These are phyloP conservation scores for Pichia sp. DNA, from an alignment of 1,139 yeast species.

Conservation along the genomic window DNA sequence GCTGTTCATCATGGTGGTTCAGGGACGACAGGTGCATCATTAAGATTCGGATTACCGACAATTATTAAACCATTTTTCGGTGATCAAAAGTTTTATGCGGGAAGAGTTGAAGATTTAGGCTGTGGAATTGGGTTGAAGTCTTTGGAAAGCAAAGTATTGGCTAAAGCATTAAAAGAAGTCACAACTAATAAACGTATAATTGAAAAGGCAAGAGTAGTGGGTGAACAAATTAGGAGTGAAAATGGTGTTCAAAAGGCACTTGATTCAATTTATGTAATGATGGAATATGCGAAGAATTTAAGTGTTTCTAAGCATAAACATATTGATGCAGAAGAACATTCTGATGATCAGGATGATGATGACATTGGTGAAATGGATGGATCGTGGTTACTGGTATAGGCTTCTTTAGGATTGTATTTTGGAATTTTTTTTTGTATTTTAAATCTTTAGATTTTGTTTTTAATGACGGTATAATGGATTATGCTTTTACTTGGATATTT, in stretches of 20 bases:
- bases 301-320: conserved; percentile 26
- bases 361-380: conserved; percentile 22
- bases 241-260: conserved; percentile 78
- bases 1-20: conserved; percentile 98
- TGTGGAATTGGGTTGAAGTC: conserved; percentile 73
- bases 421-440: neutral
- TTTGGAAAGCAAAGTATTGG: conserved; percentile 55
- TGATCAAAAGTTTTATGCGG: conserved; percentile 89
- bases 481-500: no score
- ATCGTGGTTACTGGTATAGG: conserved; percentile 31
- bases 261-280: conserved; percentile 65
- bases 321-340: conserved; percentile 1
- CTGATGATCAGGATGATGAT: neutral
- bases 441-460: neutral
- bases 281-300: conserved; percentile 66
- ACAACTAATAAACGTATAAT: conserved; percentile 63
- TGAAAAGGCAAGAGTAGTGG: conserved; percentile 56
- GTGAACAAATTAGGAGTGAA: conserved; percentile 59
- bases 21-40: conserved; percentile 92
- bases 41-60: conserved; percentile 83
- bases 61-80: conserved; percentile 93
- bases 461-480: no score
- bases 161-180: conserved; percentile 62
- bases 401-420: neutral
- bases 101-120: conserved; percentile 81